Evolutionary conservation across 805 yeast genomes (phyloP), one percentile per base, ranked within the genome.

Genomic region (Saccharomycopsis microspora): DNA sequence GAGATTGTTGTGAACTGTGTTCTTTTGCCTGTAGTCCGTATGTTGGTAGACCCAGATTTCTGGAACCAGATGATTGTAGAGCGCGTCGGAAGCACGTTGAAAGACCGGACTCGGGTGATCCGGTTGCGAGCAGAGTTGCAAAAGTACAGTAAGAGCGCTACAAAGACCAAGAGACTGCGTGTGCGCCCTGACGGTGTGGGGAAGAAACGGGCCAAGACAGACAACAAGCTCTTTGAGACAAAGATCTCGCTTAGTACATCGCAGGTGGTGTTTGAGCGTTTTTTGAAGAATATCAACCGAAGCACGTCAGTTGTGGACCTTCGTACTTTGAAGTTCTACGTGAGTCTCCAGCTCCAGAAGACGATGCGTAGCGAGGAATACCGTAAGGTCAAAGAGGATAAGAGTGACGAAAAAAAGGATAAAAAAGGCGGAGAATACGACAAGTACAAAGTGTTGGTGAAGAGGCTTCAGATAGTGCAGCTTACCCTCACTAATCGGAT

Each of bases 61-160:
- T 83, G 82, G 76, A 89, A 89, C 59, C 74, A 77, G 47, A 57
- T 70, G 39, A 69, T 87, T 10, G 78, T 79, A 6, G 72, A 74
- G 45, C 60, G 73, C 1, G 74, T 84, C 1, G 80, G 86, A 3
- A 72, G 72, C 32, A 73, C 82, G 8, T 66, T 89, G 58, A 78
- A 78, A 53, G 94, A 86, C 57, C 67, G 88, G 47, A 74, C 74
- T 36, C 86, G 85, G 57, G 94, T 88, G 0, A 75, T 80, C 50
- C 74, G 78, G 54, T 70, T 89, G 28, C 65, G 95, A 51, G 76
- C 73, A 28, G 84, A 85, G 1, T 64, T 88, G 35, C 82, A 80
- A 52, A 73, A 76, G 52, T 93, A 87, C 56, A 70, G 83, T 30
- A 54, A 58, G 37, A 54, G 27, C 8, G 43, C 53, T 4, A 34